A percentile compares a stretch with the other conserved stretches of the same genome.
phyloP scores from a whole-genome alignment of 371 early-diverging fungal genomes.

The Mortierella sp. region DNA sequence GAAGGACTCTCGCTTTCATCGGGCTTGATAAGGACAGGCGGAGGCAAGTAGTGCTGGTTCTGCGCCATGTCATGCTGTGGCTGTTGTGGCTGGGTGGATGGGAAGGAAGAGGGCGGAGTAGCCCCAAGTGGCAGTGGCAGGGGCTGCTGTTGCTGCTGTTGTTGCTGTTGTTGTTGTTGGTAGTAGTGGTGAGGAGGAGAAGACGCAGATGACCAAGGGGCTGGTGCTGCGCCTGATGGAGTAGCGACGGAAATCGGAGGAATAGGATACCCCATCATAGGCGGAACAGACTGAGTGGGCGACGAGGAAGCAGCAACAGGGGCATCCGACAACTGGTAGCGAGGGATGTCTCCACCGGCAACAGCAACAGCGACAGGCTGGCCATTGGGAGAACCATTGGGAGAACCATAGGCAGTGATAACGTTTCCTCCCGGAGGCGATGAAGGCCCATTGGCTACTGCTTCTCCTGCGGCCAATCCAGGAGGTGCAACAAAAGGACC shows the following conservation, averaged over 20 bases:
- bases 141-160: conserved; percentile 11
- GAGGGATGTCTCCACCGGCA: too few species aligned
- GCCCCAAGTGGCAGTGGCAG: neutral
- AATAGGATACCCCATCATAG: neutral
- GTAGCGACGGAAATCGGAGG: conserved; percentile 6
- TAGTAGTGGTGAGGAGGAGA: neutral
- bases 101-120: too few species aligned
- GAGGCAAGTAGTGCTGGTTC: neutral
- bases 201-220: neutral
- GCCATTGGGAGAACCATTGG: too few species aligned
- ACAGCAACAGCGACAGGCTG: too few species aligned
- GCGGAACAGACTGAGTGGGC: neutral
- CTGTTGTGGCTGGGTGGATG: neutral
- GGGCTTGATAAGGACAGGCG: neutral
- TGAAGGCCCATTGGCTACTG: too few species aligned
- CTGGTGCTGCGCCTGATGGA: neutral
- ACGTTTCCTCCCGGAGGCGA: too few species aligned
- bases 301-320: conserved; percentile 3
- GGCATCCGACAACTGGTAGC: neutral
- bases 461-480: too few species aligned
- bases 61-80: neutral
- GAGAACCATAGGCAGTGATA: too few species aligned
- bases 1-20: conserved; percentile 22
- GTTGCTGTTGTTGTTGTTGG: too few species aligned
- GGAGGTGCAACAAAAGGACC: too few species aligned